Conservation (phyloP, 1,139 yeast species). For the Lodderomyces jiufengensis region DNA sequence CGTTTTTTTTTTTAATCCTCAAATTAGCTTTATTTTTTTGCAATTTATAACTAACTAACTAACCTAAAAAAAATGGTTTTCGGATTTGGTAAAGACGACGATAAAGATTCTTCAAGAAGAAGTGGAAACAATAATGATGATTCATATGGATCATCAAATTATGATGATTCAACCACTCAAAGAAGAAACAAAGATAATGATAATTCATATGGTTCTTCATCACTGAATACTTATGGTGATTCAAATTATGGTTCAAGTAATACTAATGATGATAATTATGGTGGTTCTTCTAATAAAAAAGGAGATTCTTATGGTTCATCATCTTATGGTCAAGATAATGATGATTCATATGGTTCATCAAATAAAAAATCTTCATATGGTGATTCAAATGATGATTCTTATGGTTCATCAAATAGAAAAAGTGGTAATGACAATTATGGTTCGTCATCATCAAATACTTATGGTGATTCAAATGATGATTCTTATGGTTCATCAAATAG, state of each 20-base stretch:
- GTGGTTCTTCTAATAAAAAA: conserved; percentile 18
- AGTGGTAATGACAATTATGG: conserved; percentile 18
- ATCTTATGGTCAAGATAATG: conserved; percentile 8
- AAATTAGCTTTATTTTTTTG: too few species aligned
- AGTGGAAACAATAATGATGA: conserved; percentile 7
- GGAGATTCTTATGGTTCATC: conserved; percentile 14
- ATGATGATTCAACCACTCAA: conserved; percentile 10
- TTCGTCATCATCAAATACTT: conserved; percentile 13
- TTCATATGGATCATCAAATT: conserved; percentile 12
- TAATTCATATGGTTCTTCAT: conserved; percentile 22
- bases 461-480: conserved; percentile 18
- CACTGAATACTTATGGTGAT: conserved; percentile 13
- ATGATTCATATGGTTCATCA: conserved; percentile 6
- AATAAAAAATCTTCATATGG: conserved; percentile 13
- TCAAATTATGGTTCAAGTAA: conserved; percentile 3
- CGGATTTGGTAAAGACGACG: conserved; percentile 24
- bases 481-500: conserved; percentile 18
- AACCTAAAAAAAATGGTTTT: conserved; percentile 32
- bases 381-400: conserved; percentile 18
- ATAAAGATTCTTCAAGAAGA: conserved; percentile 11
- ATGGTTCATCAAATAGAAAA: conserved; percentile 15
- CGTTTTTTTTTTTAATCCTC: too few species aligned
- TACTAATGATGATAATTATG: conserved; percentile 13
- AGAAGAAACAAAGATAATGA: conserved; percentile 11
- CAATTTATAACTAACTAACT: too few species aligned